A percentile compares a stretch with the other conserved stretches of the same genome.
phyloP scores from a whole-genome alignment of 208 protist species.

The Eutreptiella sp. region DNA sequence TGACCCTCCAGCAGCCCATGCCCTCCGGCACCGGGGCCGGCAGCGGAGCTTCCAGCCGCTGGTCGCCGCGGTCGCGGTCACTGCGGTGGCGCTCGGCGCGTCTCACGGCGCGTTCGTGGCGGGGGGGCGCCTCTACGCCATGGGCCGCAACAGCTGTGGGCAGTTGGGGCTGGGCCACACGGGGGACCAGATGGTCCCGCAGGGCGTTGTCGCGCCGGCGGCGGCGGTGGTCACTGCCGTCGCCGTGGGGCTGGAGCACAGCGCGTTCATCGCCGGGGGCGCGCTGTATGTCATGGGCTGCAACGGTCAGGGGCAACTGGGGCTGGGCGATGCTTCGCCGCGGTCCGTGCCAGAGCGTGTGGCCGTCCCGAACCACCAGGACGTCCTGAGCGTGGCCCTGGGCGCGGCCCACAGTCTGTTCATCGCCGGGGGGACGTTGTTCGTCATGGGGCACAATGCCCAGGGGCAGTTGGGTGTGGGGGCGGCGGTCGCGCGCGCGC shows the following conservation, averaged over 20 bases:
- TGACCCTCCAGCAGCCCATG: no score
- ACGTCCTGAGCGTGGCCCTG: neutral
- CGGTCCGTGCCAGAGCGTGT: neutral
- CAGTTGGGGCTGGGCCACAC: constrained; percentile 15
- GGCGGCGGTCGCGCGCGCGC: no score
- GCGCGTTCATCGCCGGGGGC: neutral
- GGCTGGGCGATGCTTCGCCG: neutral
- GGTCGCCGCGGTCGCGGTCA: neutral
- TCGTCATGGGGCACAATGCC: constrained; percentile 4
- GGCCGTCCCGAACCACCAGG: neutral
- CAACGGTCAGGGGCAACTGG: constrained; percentile 16
- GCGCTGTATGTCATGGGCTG: constrained; percentile 9
- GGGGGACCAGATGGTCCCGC: neutral
- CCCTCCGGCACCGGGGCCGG: no score
- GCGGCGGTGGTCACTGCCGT: neutral
- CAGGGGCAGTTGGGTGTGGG: constrained; percentile 5
- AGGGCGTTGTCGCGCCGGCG: neutral
- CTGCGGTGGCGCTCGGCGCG: neutral
- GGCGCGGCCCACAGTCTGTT: constrained; percentile 10
- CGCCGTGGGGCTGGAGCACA: constrained; percentile 8
- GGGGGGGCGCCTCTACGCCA: constrained; percentile 12
- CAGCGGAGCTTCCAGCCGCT: no score
- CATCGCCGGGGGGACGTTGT: neutral
- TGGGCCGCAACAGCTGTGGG: constrained; percentile 6
- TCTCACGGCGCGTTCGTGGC: neutral